Conservation (phyloP, 1,284 basidiomycete genomes). For the Cutaneotrichosporon arboriforme region DNA sequence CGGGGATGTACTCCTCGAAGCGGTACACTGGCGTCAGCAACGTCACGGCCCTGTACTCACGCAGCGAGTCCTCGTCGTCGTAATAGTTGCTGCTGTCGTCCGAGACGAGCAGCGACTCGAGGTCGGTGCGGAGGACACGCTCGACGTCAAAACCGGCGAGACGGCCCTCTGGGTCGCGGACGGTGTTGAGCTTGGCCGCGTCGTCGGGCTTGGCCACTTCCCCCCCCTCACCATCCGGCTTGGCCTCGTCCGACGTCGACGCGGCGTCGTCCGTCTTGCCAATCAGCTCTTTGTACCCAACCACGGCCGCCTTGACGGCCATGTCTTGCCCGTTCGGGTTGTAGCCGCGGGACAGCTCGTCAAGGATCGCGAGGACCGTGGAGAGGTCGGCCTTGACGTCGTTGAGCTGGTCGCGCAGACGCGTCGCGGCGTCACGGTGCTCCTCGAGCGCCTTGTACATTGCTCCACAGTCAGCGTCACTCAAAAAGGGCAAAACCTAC, state of each 20-base stretch:
- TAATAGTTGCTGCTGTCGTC: constrained; percentile 14
- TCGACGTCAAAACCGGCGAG: constrained; percentile 14
- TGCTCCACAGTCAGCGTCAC: constrained; percentile 51
- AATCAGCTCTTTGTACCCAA: constrained; percentile 82
- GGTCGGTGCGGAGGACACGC: constrained; percentile 8
- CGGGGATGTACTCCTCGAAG: constrained; percentile 79
- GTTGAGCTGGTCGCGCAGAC: constrained; percentile 65
- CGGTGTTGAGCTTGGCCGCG: constrained; percentile 10
- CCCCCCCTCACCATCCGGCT: constrained; percentile 35
- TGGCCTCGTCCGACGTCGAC: constrained; percentile 25
- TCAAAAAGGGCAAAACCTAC: constrained; percentile 54
- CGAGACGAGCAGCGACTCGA: constrained; percentile 12
- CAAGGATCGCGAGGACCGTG: constrained; percentile 59
- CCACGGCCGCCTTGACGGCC: constrained; percentile 93
- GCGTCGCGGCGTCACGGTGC: constrained; percentile 69
- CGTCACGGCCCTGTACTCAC: constrained; percentile 11
- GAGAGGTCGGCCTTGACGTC: constrained; percentile 10
- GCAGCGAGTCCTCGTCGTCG: constrained; percentile 27
- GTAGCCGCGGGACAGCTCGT: constrained; percentile 74
- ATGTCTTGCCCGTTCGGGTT: constrained; percentile 97
- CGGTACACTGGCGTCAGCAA: constrained; percentile 61
- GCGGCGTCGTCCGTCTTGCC: constrained; percentile 40
- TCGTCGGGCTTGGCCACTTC: constrained; percentile 3
- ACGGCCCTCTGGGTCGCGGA: constrained; percentile 13
- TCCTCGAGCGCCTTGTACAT: constrained; percentile 69